Percentiles rank a stretch among this genome's conserved stretches.
phyloP scores from a whole-genome alignment of 2,329 filamentous ascomycete species.

The Trichoderma sp. region DNA sequence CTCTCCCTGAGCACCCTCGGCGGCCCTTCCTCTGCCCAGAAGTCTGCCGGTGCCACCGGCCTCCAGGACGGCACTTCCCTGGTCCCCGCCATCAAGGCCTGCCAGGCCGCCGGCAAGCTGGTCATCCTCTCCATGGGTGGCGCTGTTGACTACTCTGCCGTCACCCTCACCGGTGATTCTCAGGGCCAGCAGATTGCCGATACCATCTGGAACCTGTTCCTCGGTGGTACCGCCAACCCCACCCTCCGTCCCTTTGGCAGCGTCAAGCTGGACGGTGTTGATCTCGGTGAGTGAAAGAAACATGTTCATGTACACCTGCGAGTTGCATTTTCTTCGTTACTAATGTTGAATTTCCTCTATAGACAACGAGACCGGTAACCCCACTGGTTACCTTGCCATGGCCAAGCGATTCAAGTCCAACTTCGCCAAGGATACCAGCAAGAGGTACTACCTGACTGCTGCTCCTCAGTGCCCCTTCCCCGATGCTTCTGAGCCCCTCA shows the following conservation, averaged over 20 bases:
- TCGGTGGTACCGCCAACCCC: constrained; percentile 39
- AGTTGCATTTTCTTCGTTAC: neutral
- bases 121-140: constrained; percentile 69
- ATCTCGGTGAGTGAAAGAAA: constrained; percentile 43
- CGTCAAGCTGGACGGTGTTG: constrained; percentile 68
- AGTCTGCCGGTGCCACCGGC: constrained; percentile 23
- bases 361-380: constrained; percentile 57
- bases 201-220: constrained; percentile 66
- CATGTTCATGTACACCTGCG: too few species aligned
- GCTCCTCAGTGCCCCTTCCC: constrained; percentile 53
- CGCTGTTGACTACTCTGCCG: constrained; percentile 62
- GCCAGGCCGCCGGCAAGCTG: constrained; percentile 63
- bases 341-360: neutral
- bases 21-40: constrained; percentile 20
- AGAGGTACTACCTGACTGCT: constrained; percentile 21
- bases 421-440: constrained; percentile 34
- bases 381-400: constrained; percentile 58
- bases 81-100: constrained; percentile 43
- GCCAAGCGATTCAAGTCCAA: constrained; percentile 51
- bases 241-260: constrained; percentile 62
- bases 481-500: constrained; percentile 45
- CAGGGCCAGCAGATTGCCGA: constrained; percentile 55
- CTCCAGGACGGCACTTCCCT: constrained; percentile 24
- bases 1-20: constrained; percentile 13
- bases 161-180: constrained; percentile 47